These are phyloP conservation scores for Knufia fluminis DNA, from an alignment of 2,329 filamentous ascomycete genomes.

Conservation along the genomic window DNA sequence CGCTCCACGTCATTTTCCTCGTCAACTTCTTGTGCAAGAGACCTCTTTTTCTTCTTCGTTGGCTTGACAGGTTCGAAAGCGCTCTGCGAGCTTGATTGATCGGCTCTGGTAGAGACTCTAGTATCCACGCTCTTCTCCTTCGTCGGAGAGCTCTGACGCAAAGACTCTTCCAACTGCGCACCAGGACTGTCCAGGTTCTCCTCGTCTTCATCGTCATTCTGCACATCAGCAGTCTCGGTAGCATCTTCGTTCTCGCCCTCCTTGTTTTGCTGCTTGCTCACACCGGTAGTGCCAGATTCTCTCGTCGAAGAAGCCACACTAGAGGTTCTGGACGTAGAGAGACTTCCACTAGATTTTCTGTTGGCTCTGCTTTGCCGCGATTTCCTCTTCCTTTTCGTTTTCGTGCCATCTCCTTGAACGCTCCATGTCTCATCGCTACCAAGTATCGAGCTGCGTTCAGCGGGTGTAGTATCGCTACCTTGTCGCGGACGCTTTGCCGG, in stretches of 20 bases:
- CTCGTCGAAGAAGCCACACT: conserved; percentile 5
- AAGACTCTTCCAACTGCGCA: conserved; percentile 18
- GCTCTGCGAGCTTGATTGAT: not conserved
- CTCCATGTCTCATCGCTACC: not conserved
- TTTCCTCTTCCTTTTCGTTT: not conserved
- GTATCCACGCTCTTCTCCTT: not conserved
- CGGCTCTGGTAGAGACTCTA: too few species aligned
- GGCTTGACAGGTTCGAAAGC: not conserved
- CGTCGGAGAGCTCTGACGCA: conserved; percentile 7
- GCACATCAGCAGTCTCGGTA: not conserved
- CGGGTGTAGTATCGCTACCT: not conserved
- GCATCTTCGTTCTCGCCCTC: not conserved
- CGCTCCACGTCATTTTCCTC: conserved; percentile 4
- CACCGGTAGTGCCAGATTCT: not conserved
- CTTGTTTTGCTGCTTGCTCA: not conserved
- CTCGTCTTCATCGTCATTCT: not conserved
- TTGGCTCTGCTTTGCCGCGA: not conserved
- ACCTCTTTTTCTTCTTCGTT: not conserved
- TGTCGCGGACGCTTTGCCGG: not conserved
- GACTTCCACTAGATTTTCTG: not conserved
- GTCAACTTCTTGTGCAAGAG: not conserved
- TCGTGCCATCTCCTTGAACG: not conserved
- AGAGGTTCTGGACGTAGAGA: not conserved
- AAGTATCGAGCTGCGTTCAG: not conserved
- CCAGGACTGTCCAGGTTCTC: conserved; percentile 17